Evolutionary conservation across 768 basidiomycete species (phyloP), one percentile per base, ranked within the genome.

Genomic region (Collybiopsis confluens): DNA sequence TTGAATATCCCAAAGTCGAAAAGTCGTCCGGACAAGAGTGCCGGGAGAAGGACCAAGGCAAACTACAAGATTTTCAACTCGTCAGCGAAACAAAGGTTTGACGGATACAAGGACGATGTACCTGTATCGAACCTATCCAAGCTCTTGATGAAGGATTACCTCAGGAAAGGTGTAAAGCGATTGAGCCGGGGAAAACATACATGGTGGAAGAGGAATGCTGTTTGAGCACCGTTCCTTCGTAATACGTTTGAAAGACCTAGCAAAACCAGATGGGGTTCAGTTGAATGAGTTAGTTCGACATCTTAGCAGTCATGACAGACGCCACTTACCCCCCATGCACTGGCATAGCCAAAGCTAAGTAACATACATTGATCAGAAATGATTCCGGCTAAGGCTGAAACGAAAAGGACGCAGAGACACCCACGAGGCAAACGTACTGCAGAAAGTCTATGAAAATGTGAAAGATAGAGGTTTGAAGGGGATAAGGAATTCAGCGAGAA

Each of bases 71-170:
- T 26, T 49, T 16, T n/a, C 2, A 23, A n/a, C 35, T 23, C 20
- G 13, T 33, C 11, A 11, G 41, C 10, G 37, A 45, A 3, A 23
- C 24, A 1, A n/a, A 15, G 15, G 15, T 13, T 16, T 21, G 30
- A 21, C 8, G 24, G 8, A 3, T 16, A 23, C 7, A n/a, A 3
- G 15, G 2, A 42, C 15, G n/a, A n/a, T n/a, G n/a, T 56, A 75
- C 80, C 66, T 81, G 79, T 23, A 73, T 55, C 4, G 81, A 82
- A 20, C 81, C 80, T n/a, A 81, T 82, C 80, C 80, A 81, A 40
- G 79, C 74, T 27, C 80, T 80, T 51, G 16, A n/a, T n/a, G n/a
- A n/a, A n/a, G n/a, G n/a, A n/a, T n/a, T n/a, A n/a, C n/a, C n/a
- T n/a, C n/a, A n/a, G n/a, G n/a, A n/a, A n/a, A n/a, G n/a, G n/a